Base-by-base conservation (phyloP, 2,329 filamentous ascomycete species). In the Thyridium curvatum region DNA sequence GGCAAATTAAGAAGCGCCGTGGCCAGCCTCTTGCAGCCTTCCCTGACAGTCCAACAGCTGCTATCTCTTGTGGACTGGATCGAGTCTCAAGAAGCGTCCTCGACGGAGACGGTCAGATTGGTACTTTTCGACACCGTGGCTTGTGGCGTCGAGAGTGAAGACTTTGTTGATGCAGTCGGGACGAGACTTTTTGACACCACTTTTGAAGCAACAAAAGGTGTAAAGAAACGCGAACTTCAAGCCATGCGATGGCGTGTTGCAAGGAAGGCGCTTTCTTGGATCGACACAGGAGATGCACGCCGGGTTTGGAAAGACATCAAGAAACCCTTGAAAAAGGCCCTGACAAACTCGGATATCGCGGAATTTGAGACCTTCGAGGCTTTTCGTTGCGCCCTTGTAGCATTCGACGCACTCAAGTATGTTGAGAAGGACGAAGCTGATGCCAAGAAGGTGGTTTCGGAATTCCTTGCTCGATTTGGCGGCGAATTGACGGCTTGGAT, bases 1-100 rank as follows among this genome's bases (percentile, higher is more conserved):
- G 31, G 38, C 12, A 41, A 45, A 10, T 40, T 62, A 9, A 43
- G 45, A 4, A 34, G 41, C 1, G 42, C 49, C 6, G 50, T 61
- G 28, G 34, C 47, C 39, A 12, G 44, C 49, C 34, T 52, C 29
- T 48, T 74, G 13, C 65, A 71, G 41, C 56, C 61, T 12, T 62
- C 68, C 3, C 52, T 74, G 35, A 71, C 65, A 2, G 52, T 60
- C 3, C 57, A 61, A n/a, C 69, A 73, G 41, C 53, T 74, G 7
- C 35, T 56, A 3, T 62, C 62, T 6, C 42, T 72, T 4, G 43
- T 75, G 12, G 52, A 59, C n/a, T 69, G 67, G 66, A 46, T 71
- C 0, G 54, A 58, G 12, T 43, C 46, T 8, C 58, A 66, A 33
- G 53, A 53, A 13, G 35, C 35, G 5, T 47, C 12, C 35, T 54